Evolutionary conservation across 345 rosid species (phyloP), one percentile per base, ranked within the genome.

Genomic region (Ceriops tagal): DNA sequence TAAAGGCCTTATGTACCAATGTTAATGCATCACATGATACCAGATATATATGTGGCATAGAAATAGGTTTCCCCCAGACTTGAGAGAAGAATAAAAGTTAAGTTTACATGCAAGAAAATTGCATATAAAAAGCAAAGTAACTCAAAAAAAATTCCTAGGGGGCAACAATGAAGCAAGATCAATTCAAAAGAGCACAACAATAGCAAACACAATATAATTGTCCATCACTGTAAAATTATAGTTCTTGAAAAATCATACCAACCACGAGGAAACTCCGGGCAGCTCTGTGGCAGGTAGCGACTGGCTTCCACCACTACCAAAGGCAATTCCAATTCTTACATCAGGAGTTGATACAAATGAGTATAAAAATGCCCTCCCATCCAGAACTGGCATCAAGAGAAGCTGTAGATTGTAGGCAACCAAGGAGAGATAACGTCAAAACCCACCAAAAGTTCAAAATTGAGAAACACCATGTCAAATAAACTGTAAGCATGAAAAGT

Each of bases 261-360:
- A 89, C 96, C 96, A 93, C 72, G 97, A 87, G 66, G 99, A 91
- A 74, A 93, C 97, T 7, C 96, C 99, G 13, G 99, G 99, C 37
- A 93, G 89, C 77, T 82, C 99, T 6, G 97, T 93, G 8, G 92
- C 96, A 27, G 98, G 98, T 65, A 91, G 84, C 37, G 95, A 87
- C 66, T 95, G 96, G 80, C 96, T 91, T 74, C 95, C 97, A 22
- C 99, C 97, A 78, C 99, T 89, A 64, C 99, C 99, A 64, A 95
- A 95, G 72, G 97, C 96, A 73, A 95, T 81, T 76, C 97, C 93
- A 39, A 92, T 86, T 78, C 96, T 82, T 43, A 92, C 92, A 66
- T 95, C 92, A 27, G 99, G 99, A 34, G 77, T 76, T 4, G 96
- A 84, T 57, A 88, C 78, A 83, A 95, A 95, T 30, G 96, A 95